phyloP scores from a whole-genome alignment of 2,329 filamentous ascomycete species.

The Alternaria alternata region DNA sequence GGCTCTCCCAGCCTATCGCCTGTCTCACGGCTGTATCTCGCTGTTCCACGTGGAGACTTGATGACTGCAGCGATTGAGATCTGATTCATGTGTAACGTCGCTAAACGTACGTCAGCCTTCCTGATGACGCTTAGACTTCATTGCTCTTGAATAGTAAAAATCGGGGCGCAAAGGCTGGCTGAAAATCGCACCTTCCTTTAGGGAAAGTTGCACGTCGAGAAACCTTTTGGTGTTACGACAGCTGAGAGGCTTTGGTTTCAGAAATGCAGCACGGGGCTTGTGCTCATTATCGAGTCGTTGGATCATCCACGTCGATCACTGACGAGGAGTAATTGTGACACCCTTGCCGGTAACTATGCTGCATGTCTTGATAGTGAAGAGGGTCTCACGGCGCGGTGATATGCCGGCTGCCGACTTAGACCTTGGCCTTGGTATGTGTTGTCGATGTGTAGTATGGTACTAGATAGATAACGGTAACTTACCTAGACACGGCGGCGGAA shows the following conservation, averaged over 20 bases:
- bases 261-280: neutral
- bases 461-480: neutral
- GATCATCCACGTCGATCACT: neutral
- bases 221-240: neutral
- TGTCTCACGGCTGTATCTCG: neutral
- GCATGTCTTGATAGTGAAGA: neutral
- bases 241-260: conserved; percentile 4
- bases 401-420: conserved; percentile 1
- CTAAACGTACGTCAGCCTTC: conserved; percentile 6
- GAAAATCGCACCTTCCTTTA: conserved; percentile 1
- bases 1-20: conserved; percentile 4
- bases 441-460: neutral
- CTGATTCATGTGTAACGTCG: conserved; percentile 14
- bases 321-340: neutral
- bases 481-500: neutral
- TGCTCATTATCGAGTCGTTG: neutral
- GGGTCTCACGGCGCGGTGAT: conserved; percentile 3
- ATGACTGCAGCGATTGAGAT: conserved; percentile 2
- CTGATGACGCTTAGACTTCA: conserved; percentile 25
- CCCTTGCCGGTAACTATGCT: neutral
- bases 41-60: conserved; percentile 13
- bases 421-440: neutral
- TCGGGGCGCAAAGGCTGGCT: conserved; percentile 2
- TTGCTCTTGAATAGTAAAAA: neutral
- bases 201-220: neutral